A percentile compares a stretch with the other conserved stretches of the same genome.
Conservation (phyloP, 1,284 basidiomycete genomes). For the Ceratobasidium papillatum region DNA sequence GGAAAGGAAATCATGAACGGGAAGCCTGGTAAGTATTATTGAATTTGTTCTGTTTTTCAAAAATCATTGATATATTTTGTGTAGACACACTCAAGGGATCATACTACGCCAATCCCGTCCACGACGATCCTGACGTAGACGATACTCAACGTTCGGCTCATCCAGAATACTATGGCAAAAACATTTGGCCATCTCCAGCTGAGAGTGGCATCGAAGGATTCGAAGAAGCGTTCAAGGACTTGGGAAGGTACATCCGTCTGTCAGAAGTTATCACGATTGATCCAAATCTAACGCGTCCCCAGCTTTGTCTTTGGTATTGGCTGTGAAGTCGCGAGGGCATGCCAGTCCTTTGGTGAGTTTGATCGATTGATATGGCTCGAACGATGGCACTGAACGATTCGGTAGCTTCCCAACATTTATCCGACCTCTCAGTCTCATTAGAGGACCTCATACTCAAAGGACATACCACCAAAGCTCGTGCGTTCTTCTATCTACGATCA, state of each 20-base stretch:
- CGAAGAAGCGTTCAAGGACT: constrained; percentile 83
- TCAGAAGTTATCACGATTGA: background rate
- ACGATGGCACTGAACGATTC: background rate
- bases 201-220: constrained; percentile 75
- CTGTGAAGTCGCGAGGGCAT: constrained; percentile 79
- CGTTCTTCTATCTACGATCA: background rate
- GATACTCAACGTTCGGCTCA: constrained; percentile 62
- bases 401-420: constrained; percentile 68
- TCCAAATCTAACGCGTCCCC: background rate
- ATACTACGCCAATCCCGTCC: constrained; percentile 88
- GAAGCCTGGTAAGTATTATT: constrained; percentile 67
- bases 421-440: constrained; percentile 67
- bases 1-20: constrained; percentile 98
- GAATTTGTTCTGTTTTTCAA: background rate
- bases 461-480: constrained; percentile 56
- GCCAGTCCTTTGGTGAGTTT: constrained; percentile 80
- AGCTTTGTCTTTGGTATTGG: constrained; percentile 85
- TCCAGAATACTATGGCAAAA: constrained; percentile 81
- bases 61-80: constrained; percentile 34
- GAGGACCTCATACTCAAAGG: constrained; percentile 51
- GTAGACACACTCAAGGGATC: constrained; percentile 86
- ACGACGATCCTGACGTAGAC: constrained; percentile 69
- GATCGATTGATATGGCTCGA: background rate
- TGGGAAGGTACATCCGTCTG: constrained; percentile 66
- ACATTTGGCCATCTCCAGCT: constrained; percentile 79